These are phyloP conservation scores for Nicotiana knightiana DNA, from an alignment of 257 asterid genomes.

Conservation along the genomic window DNA sequence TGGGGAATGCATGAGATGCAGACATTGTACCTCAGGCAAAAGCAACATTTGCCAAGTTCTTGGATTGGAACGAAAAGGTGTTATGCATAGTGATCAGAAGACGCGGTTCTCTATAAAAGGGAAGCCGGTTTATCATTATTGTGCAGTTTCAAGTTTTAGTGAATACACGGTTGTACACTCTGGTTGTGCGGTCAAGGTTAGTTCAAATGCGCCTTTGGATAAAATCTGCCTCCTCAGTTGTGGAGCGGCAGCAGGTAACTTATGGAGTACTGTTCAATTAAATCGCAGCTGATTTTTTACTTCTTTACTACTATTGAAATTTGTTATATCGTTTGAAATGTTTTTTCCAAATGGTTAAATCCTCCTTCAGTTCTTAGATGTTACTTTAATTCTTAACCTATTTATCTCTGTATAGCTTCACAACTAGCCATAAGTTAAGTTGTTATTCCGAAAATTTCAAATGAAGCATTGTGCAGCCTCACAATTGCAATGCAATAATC, in stretches of 20 bases:
- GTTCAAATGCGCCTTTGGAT: constrained; percentile 69
- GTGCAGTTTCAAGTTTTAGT: constrained; percentile 96
- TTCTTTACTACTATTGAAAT: not conserved
- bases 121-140: constrained; percentile 69
- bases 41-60: constrained; percentile 76
- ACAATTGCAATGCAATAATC: constrained; percentile 12
- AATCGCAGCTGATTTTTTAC: not conserved
- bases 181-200: constrained; percentile 89
- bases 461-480: constrained; percentile 12
- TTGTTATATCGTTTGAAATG: not conserved
- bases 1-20: constrained; percentile 90
- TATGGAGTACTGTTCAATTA: not conserved
- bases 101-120: constrained; percentile 78
- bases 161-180: constrained; percentile 89
- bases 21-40: constrained; percentile 67
- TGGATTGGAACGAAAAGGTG: constrained; percentile 84
- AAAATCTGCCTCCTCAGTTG: constrained; percentile 95
- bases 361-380: not conserved
- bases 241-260: constrained; percentile 90
- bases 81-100: constrained; percentile 82
- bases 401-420: not conserved
- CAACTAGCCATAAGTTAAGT: constrained; percentile 5
- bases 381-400: not conserved
- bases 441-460: not conserved
- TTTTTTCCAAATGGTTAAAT: not conserved